phyloP scores from a whole-genome alignment of 495 filamentous ascomycete species.

The Entonaema liquescens region DNA sequence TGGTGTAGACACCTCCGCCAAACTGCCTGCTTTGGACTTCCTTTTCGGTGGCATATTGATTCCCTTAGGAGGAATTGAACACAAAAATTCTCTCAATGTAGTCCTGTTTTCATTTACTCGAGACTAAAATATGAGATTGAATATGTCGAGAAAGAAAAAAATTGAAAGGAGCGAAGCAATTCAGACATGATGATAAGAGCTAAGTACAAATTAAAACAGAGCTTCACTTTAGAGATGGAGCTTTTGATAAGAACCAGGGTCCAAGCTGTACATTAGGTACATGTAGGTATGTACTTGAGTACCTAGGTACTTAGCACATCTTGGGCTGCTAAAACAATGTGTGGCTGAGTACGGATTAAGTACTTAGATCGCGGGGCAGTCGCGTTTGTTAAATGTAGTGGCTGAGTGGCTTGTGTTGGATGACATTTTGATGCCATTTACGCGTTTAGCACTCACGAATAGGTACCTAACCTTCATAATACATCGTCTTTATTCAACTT shows the following conservation, averaged over 20 bases:
- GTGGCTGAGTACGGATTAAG: background rate
- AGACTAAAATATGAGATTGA: background rate
- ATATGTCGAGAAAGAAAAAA: no score
- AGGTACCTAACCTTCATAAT: background rate
- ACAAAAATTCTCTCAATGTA: background rate
- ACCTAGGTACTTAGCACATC: background rate
- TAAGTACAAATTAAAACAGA: background rate
- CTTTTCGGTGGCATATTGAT: constrained; percentile 73
- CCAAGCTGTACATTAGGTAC: background rate
- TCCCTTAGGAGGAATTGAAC: background rate
- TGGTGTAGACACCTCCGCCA: constrained; percentile 45
- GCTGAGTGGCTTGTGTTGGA: background rate
- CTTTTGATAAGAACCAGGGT: background rate
- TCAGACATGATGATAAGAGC: background rate
- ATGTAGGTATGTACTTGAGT: background rate
- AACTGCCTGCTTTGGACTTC: constrained; percentile 38
- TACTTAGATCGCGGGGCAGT: background rate
- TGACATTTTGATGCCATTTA: background rate
- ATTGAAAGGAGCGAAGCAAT: background rate
- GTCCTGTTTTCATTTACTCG: background rate
- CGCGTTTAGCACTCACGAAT: background rate
- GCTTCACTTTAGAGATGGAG: background rate
- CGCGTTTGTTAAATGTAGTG: background rate
- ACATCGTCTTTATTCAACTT: background rate
- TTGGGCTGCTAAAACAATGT: background rate